phyloP scores from a whole-genome alignment of 768 basidiomycete genomes.

The Clitopilus hobsonii region DNA sequence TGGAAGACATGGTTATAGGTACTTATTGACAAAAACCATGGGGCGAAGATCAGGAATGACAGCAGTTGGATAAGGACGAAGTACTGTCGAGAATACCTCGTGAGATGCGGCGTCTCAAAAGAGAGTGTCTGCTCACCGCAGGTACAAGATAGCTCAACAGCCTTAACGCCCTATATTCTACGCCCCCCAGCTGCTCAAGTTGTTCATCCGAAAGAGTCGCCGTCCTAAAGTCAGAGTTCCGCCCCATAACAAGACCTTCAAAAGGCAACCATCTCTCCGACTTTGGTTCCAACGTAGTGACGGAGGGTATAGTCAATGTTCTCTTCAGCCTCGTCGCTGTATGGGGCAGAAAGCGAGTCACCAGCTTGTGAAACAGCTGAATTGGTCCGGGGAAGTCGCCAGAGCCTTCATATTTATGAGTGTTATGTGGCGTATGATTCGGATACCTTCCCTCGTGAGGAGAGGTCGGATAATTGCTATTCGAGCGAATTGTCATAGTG shows the following conservation, averaged over 20 bases:
- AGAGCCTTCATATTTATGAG: constrained; percentile 31
- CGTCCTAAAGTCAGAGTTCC: constrained; percentile 55
- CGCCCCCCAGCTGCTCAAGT: constrained; percentile 68
- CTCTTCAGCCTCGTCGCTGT: constrained; percentile 39
- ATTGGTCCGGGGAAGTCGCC: constrained; percentile 48
- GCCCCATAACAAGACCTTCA: constrained; percentile 42
- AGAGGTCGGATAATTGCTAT: not conserved
- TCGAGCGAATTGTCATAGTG: not conserved
- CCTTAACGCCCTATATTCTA: constrained; percentile 66
- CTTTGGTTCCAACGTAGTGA: constrained; percentile 34
- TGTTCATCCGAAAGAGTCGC: constrained; percentile 60
- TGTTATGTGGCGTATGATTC: not conserved
- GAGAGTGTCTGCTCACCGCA: constrained; percentile 18
- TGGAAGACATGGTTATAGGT: constrained; percentile 45
- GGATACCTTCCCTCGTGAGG: not conserved
- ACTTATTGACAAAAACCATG: constrained; percentile 46
- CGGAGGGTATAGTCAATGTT: constrained; percentile 47
- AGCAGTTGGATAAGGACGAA: constrained; percentile 55
- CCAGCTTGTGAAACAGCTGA: constrained; percentile 28
- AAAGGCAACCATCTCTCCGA: constrained; percentile 34
- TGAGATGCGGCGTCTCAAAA: constrained; percentile 10
- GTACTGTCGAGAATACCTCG: constrained; percentile 45
- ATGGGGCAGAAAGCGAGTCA: constrained; percentile 37
- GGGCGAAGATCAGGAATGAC: constrained; percentile 52
- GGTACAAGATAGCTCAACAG: constrained; percentile 47